phyloP scores from a whole-genome alignment of 352 stramenopile species.

The Globisporangium middletonii region DNA sequence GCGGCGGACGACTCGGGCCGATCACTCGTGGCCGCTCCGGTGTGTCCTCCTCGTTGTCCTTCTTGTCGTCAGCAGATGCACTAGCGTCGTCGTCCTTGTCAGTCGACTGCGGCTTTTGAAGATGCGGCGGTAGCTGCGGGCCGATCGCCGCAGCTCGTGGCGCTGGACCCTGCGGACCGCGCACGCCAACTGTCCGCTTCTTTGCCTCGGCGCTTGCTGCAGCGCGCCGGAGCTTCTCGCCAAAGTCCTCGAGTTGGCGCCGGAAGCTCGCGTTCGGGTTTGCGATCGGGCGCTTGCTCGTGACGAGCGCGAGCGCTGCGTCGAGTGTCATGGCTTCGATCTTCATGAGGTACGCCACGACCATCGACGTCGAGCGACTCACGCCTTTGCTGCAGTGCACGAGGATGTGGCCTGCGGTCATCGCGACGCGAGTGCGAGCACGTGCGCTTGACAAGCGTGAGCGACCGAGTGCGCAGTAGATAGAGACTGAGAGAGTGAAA shows the following conservation, averaged over 20 bases:
- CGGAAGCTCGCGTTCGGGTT: slow-evolving; percentile 75
- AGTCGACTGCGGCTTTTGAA: slow-evolving; percentile 12
- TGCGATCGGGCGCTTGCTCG: slow-evolving; percentile 42
- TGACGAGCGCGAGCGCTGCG: slow-evolving; percentile 60
- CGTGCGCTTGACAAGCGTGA: slow-evolving; percentile 36
- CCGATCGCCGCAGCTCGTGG: slow-evolving; percentile 29
- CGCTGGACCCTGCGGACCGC: slow-evolving; percentile 12
- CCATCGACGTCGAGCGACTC: slow-evolving; percentile 85
- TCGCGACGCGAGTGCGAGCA: slow-evolving; percentile 4
- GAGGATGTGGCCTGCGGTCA: slow-evolving; percentile 63
- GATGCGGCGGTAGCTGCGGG: slow-evolving; percentile 42
- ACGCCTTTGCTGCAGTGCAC: slow-evolving; percentile 92
- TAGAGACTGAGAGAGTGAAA: neutral
- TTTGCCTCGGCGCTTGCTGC: slow-evolving; percentile 5
- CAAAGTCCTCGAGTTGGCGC: slow-evolving; percentile 53
- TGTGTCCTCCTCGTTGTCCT: too few species aligned
- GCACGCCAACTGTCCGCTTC: neutral
- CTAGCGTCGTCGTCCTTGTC: neutral
- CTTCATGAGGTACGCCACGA: slow-evolving; percentile 90
- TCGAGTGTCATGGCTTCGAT: slow-evolving; percentile 52
- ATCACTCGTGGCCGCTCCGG: neutral
- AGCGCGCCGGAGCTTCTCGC: slow-evolving; percentile 29
- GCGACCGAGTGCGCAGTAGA: neutral
- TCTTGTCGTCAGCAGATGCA: too few species aligned
- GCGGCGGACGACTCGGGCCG: slow-evolving; percentile 8